Base-by-base conservation (phyloP, 1,284 basidiomycete genomes). In the Austroboletus novae-zelandiae region DNA sequence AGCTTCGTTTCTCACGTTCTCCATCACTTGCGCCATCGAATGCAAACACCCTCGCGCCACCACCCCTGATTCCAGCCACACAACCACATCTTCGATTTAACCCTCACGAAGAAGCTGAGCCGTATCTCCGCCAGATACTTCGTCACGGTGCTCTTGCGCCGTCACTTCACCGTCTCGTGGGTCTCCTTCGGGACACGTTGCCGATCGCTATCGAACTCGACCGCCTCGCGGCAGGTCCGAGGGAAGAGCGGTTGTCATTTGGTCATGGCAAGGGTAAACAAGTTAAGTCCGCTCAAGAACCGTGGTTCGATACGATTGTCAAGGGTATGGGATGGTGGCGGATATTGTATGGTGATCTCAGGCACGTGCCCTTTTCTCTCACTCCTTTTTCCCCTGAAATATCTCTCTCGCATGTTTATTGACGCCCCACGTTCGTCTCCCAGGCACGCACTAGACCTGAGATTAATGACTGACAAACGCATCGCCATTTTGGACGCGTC, bases 281-380 rank as follows among this genome's bases (percentile, higher is more conserved):
- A 5, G 9, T 34, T 5, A 54, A 35, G 18, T 20, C 31, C 9
- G 15, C 27, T 2, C 55, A 66, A 23, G 65, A 66, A 31, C 69
- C 62, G 32, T 72, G 64, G 52, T 73, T 89, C 17, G 85, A 89
- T 56, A 79, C 81, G 11, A 83, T 86, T 64, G 78, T 87, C 7
- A 91, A 90, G 66, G 78, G 84, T 5, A 83, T 85, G 35, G 86
- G 86, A 6, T 92, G 90, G 90, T 91, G 86, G 70, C 74, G 90
- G 46, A 66, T 92, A 31, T 68, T 88, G 42, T 88, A 88, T 56
- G 77, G 79, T 11, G 82, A 87, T 61, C 72, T 83, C 30, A 77
- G 79, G 83, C 65, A 48, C 72, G 48, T 50, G 15, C 31, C 17
- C 35, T 58, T 40, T 43, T 39, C 37, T 39, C 11, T 18, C 18